Evolutionary conservation across 768 basidiomycete genomes (phyloP).

Genomic region (Omphalotus guepiniiformis): DNA sequence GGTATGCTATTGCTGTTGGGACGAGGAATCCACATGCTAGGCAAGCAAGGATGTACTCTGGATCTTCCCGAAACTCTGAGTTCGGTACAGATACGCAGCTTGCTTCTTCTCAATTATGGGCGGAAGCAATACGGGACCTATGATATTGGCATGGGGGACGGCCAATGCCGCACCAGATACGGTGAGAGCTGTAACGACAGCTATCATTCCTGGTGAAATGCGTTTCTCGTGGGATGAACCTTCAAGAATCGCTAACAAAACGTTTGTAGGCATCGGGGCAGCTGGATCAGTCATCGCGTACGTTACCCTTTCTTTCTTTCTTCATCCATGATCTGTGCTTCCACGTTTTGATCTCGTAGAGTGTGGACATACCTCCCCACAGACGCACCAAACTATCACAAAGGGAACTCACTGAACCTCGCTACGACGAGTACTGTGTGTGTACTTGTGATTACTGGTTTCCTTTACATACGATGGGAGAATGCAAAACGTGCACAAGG

Average conservation of each 20-base stretch:
- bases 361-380: constrained; percentile 45
- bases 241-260: too few relatives aligned
- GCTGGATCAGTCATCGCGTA: constrained; percentile 43
- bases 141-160: constrained; percentile 42
- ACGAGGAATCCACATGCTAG: constrained; percentile 37
- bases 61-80: not conserved
- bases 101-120: constrained; percentile 42
- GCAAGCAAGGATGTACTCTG: constrained; percentile 2
- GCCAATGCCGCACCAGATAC: constrained; percentile 50
- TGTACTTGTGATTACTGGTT: constrained; percentile 25
- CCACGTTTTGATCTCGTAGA: not conserved
- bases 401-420: constrained; percentile 44
- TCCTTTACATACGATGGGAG: constrained; percentile 36
- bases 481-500: constrained; percentile 40
- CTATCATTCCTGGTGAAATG: constrained; percentile 36
- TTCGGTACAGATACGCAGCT: constrained; percentile 35
- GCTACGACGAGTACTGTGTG: constrained; percentile 30
- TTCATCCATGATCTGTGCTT: not conserved
- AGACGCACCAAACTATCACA: constrained; percentile 43
- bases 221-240: too few relatives aligned
- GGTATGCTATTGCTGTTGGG: constrained; percentile 39
- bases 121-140: constrained; percentile 33
- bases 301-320: constrained; percentile 10
- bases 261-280: constrained; percentile 33
- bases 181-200: constrained; percentile 40